These are phyloP conservation scores for Trametes coccinea DNA, from an alignment of 768 basidiomycete genomes.

Conservation along the genomic window DNA sequence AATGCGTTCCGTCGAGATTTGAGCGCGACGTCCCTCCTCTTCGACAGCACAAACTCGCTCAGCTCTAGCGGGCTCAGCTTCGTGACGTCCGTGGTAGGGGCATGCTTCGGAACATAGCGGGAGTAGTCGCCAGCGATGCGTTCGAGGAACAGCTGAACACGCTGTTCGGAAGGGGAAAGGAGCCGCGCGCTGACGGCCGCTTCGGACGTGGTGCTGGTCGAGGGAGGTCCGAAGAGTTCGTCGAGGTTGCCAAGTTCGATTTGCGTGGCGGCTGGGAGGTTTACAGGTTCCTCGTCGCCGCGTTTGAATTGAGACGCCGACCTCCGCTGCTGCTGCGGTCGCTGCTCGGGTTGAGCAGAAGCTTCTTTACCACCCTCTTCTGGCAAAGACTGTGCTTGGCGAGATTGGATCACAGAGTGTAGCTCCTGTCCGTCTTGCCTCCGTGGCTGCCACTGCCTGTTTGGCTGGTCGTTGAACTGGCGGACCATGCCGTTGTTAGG, in stretches of 20 bases:
- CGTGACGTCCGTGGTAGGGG: conserved; percentile 31
- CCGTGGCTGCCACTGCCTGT: no score
- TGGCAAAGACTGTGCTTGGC: no score
- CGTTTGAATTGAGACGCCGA: background rate
- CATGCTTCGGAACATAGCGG: conserved; percentile 39
- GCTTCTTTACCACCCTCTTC: no score
- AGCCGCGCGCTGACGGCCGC: background rate
- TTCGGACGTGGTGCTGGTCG: background rate
- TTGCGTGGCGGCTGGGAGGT: background rate
- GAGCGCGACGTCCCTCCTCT: conserved; percentile 44
- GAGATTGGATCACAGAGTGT: no score
- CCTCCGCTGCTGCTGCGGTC: background rate
- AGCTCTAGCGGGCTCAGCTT: conserved; percentile 44
- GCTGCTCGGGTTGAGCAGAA: no score
- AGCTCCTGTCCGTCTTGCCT: no score
- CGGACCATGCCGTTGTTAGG: background rate
- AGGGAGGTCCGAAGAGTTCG: conserved; percentile 16
- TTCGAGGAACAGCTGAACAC: conserved; percentile 37
- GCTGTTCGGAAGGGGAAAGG: conserved; percentile 15
- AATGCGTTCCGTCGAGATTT: conserved; percentile 41
- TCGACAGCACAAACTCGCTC: conserved; percentile 45
- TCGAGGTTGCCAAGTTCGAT: conserved; percentile 19
- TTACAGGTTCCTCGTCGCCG: background rate
- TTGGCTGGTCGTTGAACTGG: background rate
- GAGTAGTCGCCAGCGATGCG: conserved; percentile 51